Evolutionary conservation across 2,329 filamentous ascomycete genomes (phyloP).

Genomic region (Sclerotinia sclerotiorum): DNA sequence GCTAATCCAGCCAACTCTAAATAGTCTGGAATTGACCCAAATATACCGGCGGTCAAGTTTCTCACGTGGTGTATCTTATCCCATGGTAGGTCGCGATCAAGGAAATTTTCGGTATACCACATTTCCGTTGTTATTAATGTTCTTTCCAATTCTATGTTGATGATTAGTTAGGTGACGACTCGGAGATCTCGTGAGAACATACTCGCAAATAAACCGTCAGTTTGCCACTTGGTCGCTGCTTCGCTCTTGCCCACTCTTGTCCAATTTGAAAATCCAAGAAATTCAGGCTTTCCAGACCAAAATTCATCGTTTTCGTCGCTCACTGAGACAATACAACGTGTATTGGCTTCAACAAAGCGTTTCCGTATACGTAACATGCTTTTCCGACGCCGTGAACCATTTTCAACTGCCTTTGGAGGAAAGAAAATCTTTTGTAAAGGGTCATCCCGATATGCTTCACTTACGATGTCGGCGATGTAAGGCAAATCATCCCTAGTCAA

Average conservation of each 20-base stretch:
- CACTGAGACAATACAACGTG: background rate
- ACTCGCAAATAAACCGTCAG: conserved; percentile 12
- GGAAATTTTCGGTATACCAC: conserved; percentile 19
- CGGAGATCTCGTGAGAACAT: background rate
- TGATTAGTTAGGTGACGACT: background rate
- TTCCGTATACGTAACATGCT: background rate
- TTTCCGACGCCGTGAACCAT: background rate
- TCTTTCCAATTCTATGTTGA: conserved; percentile 17
- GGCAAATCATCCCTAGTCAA: conserved; percentile 8
- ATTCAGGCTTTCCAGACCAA: conserved; percentile 16
- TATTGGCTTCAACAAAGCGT: background rate
- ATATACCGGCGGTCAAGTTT: conserved; percentile 1
- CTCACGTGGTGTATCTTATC: conserved; percentile 8
- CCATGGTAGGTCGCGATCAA: conserved; percentile 17
- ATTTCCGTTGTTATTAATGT: background rate
- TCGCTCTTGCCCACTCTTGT: conserved; percentile 10
- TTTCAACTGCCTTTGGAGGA: conserved; percentile 8
- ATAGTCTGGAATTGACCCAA: conserved; percentile 17
- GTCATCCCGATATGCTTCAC: conserved; percentile 11
- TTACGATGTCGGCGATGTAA: background rate
- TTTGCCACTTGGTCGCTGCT: conserved; percentile 18
- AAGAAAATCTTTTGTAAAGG: background rate
- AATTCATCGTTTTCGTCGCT: conserved; percentile 18
- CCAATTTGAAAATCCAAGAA: conserved; percentile 21
- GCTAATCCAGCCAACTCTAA: conserved; percentile 1